A percentile compares a stretch with the other conserved stretches of the same genome.
These are phyloP conservation scores for Gaertneriomyces sp. DNA, from an alignment of 192 early-diverging fungal genomes.

Conservation along the genomic window DNA sequence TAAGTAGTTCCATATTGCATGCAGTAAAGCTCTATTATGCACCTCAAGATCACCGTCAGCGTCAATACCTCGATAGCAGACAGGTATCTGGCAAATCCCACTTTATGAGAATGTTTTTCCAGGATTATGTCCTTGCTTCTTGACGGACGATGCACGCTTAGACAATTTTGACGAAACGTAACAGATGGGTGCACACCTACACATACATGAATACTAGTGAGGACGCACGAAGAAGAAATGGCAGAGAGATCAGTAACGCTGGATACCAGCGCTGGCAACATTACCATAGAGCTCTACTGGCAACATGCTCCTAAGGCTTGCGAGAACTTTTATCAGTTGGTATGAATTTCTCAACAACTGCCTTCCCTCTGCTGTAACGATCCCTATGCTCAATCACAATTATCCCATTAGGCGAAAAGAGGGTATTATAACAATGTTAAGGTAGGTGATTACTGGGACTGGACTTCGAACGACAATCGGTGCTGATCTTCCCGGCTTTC, in stretches of 20 bases:
- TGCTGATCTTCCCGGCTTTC: neutral
- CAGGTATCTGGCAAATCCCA: too few species aligned
- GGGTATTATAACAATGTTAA: conserved; percentile 79
- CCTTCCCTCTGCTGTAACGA: neutral
- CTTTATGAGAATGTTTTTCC: too few species aligned
- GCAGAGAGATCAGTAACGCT: conserved; percentile 22
- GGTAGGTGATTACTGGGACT: conserved; percentile 37
- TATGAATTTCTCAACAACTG: conserved; percentile 14
- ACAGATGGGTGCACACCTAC: too few species aligned
- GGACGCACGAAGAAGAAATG: too few species aligned
- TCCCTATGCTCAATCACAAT: conserved; percentile 1
- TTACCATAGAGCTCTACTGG: conserved; percentile 81
- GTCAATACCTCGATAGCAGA: too few species aligned
- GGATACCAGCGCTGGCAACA: conserved; percentile 48
- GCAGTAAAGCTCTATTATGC: too few species aligned
- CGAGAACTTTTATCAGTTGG: conserved; percentile 80
- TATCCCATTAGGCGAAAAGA: conserved; percentile 55
- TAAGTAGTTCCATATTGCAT: too few species aligned
- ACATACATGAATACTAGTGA: too few species aligned
- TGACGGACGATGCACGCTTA: too few species aligned
- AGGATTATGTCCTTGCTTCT: too few species aligned
- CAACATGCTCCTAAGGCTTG: conserved; percentile 77
- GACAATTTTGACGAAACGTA: too few species aligned
- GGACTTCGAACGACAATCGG: neutral
- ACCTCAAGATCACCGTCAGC: too few species aligned